Base-by-base conservation (phyloP, 2,329 filamentous ascomycete species). In the Metarhizium sp. region DNA sequence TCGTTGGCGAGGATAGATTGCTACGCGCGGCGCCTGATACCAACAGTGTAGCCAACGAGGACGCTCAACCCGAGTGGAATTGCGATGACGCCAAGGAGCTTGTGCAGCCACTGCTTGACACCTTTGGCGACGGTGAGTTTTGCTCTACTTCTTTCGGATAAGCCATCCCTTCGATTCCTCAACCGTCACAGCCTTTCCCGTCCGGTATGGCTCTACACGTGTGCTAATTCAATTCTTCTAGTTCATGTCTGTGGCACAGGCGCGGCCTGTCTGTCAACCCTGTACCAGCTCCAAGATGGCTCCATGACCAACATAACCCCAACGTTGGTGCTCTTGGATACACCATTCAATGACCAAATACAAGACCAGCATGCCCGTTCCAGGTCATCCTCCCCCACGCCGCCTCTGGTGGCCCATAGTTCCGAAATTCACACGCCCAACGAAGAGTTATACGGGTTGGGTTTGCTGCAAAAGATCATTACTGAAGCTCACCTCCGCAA, bases 241-340 rank as follows among this genome's bases (percentile, higher is more conserved):
- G 81, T 82, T 32, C 73, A 82, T 59, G 69, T 80, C 38, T 83
- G 79, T 65, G 71, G 75, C 55, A 77, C 76, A 49, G 80, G 80
- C 57, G 68, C 71, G 42, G 73, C 77, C 51, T 83, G 80, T 62
- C 69, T 84, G 57, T 69, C 73, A n/a, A 78, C 73, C 60, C 66
- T 82, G 47, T 74, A 79, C 58, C 67, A 78, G 59, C 70, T 82
- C 30, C 77, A 81, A 58, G 78, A 82, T 59, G 70, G 69, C 13
- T 75, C 77, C 25, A 71, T 77, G 67, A 66, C 76, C 57, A 76
- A 80, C 59, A 68, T 80, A 50, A 80, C 74, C 58, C 81, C 81
- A 10, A 82, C 79, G 2, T 70, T 84, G 57, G 75, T 84, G 55
- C 67, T 84, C 36, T 74, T 84, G 62, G 79, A 83, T 59, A 79